A percentile compares a stretch with the other conserved stretches of the same genome.
phyloP scores from a whole-genome alignment of 2,329 filamentous ascomycete genomes.

The Colletotrichum ledebouriae region DNA sequence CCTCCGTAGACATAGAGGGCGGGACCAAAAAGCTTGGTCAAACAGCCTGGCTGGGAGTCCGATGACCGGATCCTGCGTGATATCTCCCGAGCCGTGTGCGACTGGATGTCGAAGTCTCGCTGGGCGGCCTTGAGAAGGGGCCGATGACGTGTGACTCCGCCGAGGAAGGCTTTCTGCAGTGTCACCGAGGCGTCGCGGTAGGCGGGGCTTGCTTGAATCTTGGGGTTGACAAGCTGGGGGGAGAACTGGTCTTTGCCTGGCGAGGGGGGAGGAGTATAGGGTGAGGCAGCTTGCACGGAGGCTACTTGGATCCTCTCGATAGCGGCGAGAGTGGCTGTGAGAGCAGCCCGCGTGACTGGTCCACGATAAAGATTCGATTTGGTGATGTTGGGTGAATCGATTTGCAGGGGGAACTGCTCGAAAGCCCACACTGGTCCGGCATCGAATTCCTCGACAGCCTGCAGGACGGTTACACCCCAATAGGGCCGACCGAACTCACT shows the following conservation, averaged over 20 bases:
- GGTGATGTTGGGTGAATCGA: constrained; percentile 54
- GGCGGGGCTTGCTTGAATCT: constrained; percentile 33
- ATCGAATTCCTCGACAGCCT: constrained; percentile 57
- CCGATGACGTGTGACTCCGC: constrained; percentile 53
- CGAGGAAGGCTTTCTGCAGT: constrained; percentile 53
- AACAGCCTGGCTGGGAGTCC: constrained; percentile 58
- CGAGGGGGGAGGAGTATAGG: constrained; percentile 41
- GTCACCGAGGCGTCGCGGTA: constrained; percentile 48
- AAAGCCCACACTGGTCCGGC: constrained; percentile 60
- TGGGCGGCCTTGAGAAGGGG: constrained; percentile 56
- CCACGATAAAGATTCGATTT: constrained; percentile 58
- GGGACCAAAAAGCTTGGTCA: constrained; percentile 53
- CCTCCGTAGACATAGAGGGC: constrained; percentile 58
- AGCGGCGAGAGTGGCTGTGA: constrained; percentile 53
- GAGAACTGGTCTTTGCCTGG: constrained; percentile 32
- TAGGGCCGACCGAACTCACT: constrained; percentile 51
- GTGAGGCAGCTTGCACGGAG: constrained; percentile 22
- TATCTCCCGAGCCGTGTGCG: constrained; percentile 53
- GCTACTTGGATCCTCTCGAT: constrained; percentile 51
- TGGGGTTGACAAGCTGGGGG: constrained; percentile 42
- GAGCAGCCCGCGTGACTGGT: constrained; percentile 53
- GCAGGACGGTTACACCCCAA: constrained; percentile 57
- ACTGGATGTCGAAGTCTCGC: constrained; percentile 53
- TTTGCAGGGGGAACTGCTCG: constrained; percentile 57
- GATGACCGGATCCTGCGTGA: constrained; percentile 57